These are phyloP conservation scores for Neoarthrinium moseri DNA, from an alignment of 2,329 filamentous ascomycete species.

Conservation along the genomic window DNA sequence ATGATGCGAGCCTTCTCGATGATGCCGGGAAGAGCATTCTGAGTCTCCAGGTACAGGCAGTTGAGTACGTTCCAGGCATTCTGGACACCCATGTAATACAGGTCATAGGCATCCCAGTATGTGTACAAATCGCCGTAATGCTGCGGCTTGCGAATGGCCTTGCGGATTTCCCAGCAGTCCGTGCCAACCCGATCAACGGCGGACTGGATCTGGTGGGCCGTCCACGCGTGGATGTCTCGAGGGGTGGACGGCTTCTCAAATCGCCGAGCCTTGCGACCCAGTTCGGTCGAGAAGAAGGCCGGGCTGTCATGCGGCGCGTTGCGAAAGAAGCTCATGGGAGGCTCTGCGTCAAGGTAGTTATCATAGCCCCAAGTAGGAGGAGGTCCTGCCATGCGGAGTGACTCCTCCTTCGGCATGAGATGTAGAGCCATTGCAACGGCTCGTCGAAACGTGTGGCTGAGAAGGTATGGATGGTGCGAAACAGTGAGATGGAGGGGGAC, in stretches of 20 bases:
- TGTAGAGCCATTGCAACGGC: too few species aligned
- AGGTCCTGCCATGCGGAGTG: neutral
- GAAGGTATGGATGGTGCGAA: neutral
- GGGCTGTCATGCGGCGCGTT: slow-evolving; percentile 8
- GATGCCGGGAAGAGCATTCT: slow-evolving; percentile 26
- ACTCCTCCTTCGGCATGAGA: too few species aligned
- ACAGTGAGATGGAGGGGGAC: too few species aligned
- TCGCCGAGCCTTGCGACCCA: slow-evolving; percentile 6
- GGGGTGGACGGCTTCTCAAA: neutral
- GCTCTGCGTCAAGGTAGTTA: slow-evolving; percentile 9
- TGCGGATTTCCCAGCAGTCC: slow-evolving; percentile 8
- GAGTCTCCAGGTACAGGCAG: slow-evolving; percentile 39
- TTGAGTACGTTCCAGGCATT: slow-evolving; percentile 49
- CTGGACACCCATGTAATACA: slow-evolving; percentile 44
- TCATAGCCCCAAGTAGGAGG: slow-evolving; percentile 1
- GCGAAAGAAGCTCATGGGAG: slow-evolving; percentile 15
- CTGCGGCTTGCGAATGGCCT: slow-evolving; percentile 4
- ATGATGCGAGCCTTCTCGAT: slow-evolving; percentile 19
- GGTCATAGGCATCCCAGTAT: slow-evolving; percentile 45
- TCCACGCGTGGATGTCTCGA: slow-evolving; percentile 6
- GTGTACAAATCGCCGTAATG: slow-evolving; percentile 2
- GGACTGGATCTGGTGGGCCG: slow-evolving; percentile 1
- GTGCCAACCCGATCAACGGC: neutral
- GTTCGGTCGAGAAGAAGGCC: slow-evolving; percentile 17
- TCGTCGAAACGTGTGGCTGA: neutral